Evolutionary conservation across 441 rosid genomes (phyloP), one percentile per base, ranked within the genome.

Genomic region (Codiaeum variegatum): DNA sequence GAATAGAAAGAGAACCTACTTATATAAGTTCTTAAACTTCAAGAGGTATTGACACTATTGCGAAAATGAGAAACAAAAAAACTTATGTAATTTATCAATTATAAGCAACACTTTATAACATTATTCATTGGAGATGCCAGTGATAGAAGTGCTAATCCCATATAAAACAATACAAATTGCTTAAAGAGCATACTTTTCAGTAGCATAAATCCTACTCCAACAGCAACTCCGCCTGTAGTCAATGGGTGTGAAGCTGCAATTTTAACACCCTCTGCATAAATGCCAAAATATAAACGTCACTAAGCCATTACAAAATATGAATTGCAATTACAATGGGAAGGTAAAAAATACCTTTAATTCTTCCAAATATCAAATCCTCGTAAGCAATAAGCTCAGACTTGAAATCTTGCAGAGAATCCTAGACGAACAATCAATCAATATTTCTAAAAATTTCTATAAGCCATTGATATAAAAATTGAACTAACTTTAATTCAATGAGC

Each of bases 161-260:
- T 24, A 56, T 46, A 56, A 36, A 23, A 69, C n/a, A 24, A 24
- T 26, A 3, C 49, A 64, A 56, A 61, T 47, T 32, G 28, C 16
- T n/a, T 49, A 26, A 52, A 73, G 13, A 28, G 5, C 86, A 66
- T 89, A 94, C 98, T 84, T 75, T 90, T 89, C 55, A 88, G 75
- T 16, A 81, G 77, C 49, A 90, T 55, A 58, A 83, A 70, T 69
- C 97, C 95, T 69, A 84, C 81, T 12, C 96, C 90, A 77, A 81
- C 71, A 66, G 86, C 87, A 72, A 79, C 84, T 6, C 88, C 86
- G 4, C 82, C 81, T 5, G 91, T 76, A 69, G 84, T 74, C 62
- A 88, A 16, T 51, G 97, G 91, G 80, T 85, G 87, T 8, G 89
- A 81, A 70, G 85, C 90, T 71, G 97, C 96, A 74, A 86, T 55